These are phyloP conservation scores for Vaucheria bursata DNA, from an alignment of 352 stramenopile genomes.

Conservation along the genomic window DNA sequence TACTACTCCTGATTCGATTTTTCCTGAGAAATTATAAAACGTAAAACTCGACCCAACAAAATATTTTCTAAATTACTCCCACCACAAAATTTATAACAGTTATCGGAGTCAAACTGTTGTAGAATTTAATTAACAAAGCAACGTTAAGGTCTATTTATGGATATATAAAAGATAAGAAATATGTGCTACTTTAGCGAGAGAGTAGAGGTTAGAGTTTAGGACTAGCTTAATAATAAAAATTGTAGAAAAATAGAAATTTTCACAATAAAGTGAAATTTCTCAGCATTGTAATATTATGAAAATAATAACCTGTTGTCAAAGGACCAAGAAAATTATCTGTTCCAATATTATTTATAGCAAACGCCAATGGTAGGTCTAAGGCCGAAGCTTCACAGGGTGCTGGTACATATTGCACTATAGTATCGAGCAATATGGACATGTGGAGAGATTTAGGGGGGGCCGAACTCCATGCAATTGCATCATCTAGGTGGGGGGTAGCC, in stretches of 20 bases:
- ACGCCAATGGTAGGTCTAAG: slow-evolving; percentile 65
- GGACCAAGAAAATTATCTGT: slow-evolving; percentile 72
- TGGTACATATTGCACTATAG: slow-evolving; percentile 76
- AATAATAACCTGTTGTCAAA: slow-evolving; percentile 24
- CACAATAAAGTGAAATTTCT: background rate
- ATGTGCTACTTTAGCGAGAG: background rate
- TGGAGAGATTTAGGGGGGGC: slow-evolving; percentile 21
- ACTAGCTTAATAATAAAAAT: background rate
- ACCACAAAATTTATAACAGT: too few relatives aligned
- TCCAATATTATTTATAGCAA: slow-evolving; percentile 78
- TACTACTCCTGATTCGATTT: slow-evolving; percentile 69
- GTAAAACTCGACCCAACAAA: too few relatives aligned
- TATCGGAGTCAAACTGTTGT: too few relatives aligned
- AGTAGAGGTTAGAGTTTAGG: background rate
- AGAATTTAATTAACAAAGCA: too few relatives aligned
- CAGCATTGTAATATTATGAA: too few relatives aligned
- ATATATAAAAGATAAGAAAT: background rate
- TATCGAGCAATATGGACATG: slow-evolving; percentile 76
- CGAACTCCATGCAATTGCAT: slow-evolving; percentile 32
- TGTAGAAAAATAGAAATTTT: background rate
- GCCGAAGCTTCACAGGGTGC: slow-evolving; percentile 53
- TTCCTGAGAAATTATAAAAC: too few relatives aligned
- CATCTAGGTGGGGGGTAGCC: slow-evolving; percentile 29
- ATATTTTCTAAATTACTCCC: too few relatives aligned
- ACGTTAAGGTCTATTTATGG: too few relatives aligned